Evolutionary conservation across 1,284 basidiomycete genomes (phyloP).

Genomic region (Heterobasidion occidentale): DNA sequence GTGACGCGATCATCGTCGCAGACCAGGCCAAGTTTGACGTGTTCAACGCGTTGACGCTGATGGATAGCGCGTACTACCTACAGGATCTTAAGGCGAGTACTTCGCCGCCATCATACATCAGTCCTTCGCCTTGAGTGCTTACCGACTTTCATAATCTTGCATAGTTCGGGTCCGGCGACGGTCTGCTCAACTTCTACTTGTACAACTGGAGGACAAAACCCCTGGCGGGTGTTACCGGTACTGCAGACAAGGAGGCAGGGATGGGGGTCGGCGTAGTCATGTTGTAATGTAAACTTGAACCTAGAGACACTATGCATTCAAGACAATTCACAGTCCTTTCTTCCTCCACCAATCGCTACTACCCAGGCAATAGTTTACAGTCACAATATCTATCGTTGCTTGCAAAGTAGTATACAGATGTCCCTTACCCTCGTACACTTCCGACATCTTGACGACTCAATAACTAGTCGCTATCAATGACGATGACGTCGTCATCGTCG

Average conservation of each 20-base stretch:
- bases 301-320: not conserved
- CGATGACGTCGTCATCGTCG: constrained; percentile 55
- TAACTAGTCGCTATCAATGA: constrained; percentile 58
- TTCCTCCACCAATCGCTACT: too few relatives aligned
- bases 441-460: not conserved
- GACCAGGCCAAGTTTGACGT: constrained; percentile 88
- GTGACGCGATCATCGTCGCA: constrained; percentile 77
- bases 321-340: not conserved
- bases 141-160: constrained; percentile 4
- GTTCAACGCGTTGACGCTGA: constrained; percentile 89
- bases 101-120: not conserved
- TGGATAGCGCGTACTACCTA: constrained; percentile 88
- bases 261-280: constrained; percentile 78
- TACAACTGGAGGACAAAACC: constrained; percentile 89
- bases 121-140: constrained; percentile 10
- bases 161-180: constrained; percentile 88
- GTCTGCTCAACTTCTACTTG: constrained; percentile 84
- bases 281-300: constrained; percentile 33
- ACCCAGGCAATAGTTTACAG: not conserved
- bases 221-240: constrained; percentile 57
- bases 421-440: not conserved
- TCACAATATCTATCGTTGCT: not conserved
- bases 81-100: constrained; percentile 70
- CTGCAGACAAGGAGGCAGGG: constrained; percentile 47
- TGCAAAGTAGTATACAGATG: too few relatives aligned